phyloP scores from a whole-genome alignment of 768 basidiomycete species.

The Dentipellis fragilis region DNA sequence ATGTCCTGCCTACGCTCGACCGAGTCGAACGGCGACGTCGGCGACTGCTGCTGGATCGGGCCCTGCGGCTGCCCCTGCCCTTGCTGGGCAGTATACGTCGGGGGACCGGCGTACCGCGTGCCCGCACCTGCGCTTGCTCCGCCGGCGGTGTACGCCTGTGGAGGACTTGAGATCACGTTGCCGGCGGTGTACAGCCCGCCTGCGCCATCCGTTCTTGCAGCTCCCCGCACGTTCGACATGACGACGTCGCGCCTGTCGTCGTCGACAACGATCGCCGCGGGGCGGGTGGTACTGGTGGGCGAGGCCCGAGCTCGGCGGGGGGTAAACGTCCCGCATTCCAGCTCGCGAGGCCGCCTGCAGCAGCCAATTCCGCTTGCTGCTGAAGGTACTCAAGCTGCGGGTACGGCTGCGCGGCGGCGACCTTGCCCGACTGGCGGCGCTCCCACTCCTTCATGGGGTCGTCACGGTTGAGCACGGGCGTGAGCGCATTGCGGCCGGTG shows the following conservation, averaged over 20 bases:
- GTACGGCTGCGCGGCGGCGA: constrained; percentile 64
- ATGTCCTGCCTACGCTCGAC: constrained; percentile 56
- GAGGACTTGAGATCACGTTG: constrained; percentile 61
- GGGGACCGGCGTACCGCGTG: constrained; percentile 43
- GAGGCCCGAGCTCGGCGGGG: constrained; percentile 54
- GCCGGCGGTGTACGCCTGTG: constrained; percentile 56
- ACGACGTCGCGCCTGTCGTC: constrained; percentile 70
- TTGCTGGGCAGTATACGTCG: constrained; percentile 18
- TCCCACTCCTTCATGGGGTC: constrained; percentile 97
- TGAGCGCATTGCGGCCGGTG: constrained; percentile 71
- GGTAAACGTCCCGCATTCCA: constrained; percentile 46
- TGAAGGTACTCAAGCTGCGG: constrained; percentile 88
- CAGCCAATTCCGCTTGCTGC: constrained; percentile 83
- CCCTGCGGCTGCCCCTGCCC: constrained; percentile 20
- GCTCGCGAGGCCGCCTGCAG: constrained; percentile 45
- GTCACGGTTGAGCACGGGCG: constrained; percentile 89
- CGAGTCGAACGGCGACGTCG: constrained; percentile 43
- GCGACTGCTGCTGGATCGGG: constrained; percentile 23
- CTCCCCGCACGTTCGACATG: constrained; percentile 60
- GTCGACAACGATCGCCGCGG: constrained; percentile 55
- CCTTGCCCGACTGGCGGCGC: constrained; percentile 68
- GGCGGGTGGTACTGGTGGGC: constrained; percentile 55
- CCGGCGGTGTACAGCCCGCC: constrained; percentile 15
- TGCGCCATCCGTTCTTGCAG: constrained; percentile 36
- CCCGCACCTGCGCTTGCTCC: constrained; percentile 33